phyloP scores from a whole-genome alignment of 106 monocot species.

The Vanilla planifolia region DNA sequence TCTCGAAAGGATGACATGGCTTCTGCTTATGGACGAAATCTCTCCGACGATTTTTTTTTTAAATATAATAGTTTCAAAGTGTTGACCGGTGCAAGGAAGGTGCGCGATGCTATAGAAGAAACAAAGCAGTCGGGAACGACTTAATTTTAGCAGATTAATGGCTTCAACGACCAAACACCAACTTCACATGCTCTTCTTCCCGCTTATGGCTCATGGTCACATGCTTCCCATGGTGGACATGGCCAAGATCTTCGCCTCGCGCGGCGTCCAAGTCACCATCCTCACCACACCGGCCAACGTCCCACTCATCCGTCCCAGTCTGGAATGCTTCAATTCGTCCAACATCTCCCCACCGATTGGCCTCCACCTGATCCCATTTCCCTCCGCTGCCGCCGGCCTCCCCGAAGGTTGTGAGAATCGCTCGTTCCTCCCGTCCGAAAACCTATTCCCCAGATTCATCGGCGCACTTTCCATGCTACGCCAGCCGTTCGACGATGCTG shows the following conservation, averaged over 20 bases:
- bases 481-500: neutral
- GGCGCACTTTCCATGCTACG: neutral
- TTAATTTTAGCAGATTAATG: too few species aligned
- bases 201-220: conserved; percentile 17
- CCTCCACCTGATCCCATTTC: conserved; percentile 3
- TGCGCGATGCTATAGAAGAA: too few species aligned
- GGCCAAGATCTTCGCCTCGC: conserved; percentile 6
- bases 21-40: too few species aligned
- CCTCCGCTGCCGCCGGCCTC: neutral
- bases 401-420: conserved; percentile 5
- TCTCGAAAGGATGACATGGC: too few species aligned
- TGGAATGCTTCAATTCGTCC: neutral
- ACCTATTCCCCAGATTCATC: neutral
- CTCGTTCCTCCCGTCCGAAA: neutral
- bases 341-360: neutral
- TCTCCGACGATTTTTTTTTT: too few species aligned
- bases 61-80: too few species aligned
- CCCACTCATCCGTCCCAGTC: conserved; percentile 1
- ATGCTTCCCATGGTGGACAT: conserved; percentile 18
- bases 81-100: too few species aligned
- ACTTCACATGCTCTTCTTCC: conserved; percentile 13
- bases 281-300: conserved; percentile 16
- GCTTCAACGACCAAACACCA: too few species aligned
- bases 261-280: conserved; percentile 11
- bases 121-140: too few species aligned